Conservation (phyloP, 768 basidiomycete species). For the Boletellus sp. region DNA sequence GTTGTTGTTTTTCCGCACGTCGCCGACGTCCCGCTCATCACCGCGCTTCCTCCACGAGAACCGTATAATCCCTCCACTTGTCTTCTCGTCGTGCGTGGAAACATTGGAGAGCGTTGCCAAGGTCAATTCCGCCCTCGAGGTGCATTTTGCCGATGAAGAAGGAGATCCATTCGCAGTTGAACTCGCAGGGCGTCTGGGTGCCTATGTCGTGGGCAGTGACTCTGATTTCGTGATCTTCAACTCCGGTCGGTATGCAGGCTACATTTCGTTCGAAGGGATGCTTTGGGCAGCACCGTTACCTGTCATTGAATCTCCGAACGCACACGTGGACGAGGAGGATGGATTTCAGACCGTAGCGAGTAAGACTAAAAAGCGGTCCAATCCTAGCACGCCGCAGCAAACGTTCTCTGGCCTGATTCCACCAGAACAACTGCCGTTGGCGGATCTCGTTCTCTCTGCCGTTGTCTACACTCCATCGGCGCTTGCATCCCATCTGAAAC, state of each 20-base stretch:
- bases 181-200: slow-evolving; percentile 67
- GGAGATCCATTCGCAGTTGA: slow-evolving; percentile 84
- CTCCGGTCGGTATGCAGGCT: slow-evolving; percentile 71
- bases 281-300: slow-evolving; percentile 47
- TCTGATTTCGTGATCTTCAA: slow-evolving; percentile 82
- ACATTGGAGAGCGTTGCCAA: slow-evolving; percentile 43
- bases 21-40: slow-evolving; percentile 55
- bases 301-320: slow-evolving; percentile 18
- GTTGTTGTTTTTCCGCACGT: slow-evolving; percentile 80
- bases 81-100: slow-evolving; percentile 54
- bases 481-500: slow-evolving; percentile 61
- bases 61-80: slow-evolving; percentile 71
- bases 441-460: slow-evolving; percentile 49
- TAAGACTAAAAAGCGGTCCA: slow-evolving; percentile 49
- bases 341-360: slow-evolving; percentile 59
- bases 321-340: slow-evolving; percentile 38
- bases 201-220: slow-evolving; percentile 74
- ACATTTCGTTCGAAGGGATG: slow-evolving; percentile 74
- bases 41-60: slow-evolving; percentile 69
- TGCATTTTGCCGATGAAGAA: slow-evolving; percentile 79
- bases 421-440: slow-evolving; percentile 36
- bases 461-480: slow-evolving; percentile 56
- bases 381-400: slow-evolving; percentile 17
- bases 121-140: slow-evolving; percentile 38
- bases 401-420: slow-evolving; percentile 45